Base-by-base conservation (phyloP, 176 grass and related monocot species). In the Pontederia crassipes region DNA sequence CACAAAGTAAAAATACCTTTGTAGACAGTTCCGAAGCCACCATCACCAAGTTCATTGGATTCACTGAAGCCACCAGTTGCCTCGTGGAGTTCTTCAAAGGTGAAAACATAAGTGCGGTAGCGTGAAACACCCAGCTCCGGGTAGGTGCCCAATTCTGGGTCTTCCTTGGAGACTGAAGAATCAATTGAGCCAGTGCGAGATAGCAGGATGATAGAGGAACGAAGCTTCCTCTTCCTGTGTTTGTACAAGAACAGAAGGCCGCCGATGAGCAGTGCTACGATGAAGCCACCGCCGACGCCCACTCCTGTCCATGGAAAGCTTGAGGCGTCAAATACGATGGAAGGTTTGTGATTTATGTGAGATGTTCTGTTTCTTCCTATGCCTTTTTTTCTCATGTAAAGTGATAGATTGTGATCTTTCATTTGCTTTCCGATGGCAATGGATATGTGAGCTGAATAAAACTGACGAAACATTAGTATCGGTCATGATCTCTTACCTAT, bases 21-120 rank as follows among this genome's bases (percentile, higher is more conserved):
- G 45, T 95, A 95, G 45, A 95, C 90, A 62, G 77, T 83, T 55
- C 90, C 86, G 47, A 95, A 95, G 49, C 90, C 90, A 55, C 90
- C 90, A 58, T 84, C 90, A 57, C 90, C 90, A 46, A 95, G 83
- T 59, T 89, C 82, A 48, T 77, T 89, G 0, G 71, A 86, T 4
- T 65, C 64, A 77, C 72, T 84, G 66, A 95, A 95, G 53, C 83
- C 77, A 76, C 79, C 60, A 20, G 90, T 95, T 62, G 83, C 90
- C 67, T 75, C 68, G 67, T 81, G 79, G 56, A 95, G 90, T 48
- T 95, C 86, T 15, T 89, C 83, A 3, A 84, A 89, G 28, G 80
- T 74, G 64, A 95, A 95, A 60, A 95, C 86, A 55, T 86, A 79
- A 11, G 74, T 80, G 45, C 12, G 26, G 27, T 66, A 72, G 16